A percentile compares a stretch with the other conserved stretches of the same genome.
These are phyloP conservation scores for Chalciporus pseudorubinellus DNA, from an alignment of 768 basidiomycete species.

Conservation along the genomic window DNA sequence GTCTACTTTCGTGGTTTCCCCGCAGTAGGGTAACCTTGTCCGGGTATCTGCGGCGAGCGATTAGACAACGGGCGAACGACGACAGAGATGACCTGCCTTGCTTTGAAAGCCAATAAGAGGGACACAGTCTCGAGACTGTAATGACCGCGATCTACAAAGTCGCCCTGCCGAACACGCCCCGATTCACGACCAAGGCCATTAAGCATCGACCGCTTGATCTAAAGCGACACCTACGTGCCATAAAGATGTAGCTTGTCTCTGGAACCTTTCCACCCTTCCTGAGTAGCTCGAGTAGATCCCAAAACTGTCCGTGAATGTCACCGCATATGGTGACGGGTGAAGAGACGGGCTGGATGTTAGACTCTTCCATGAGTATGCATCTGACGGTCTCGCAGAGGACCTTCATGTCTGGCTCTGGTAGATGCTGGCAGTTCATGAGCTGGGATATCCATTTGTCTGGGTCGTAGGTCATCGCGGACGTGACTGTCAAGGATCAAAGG, in stretches of 20 bases:
- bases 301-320: slow-evolving; percentile 98
- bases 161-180: slow-evolving; percentile 55
- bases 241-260: slow-evolving; percentile 92
- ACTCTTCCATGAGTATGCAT: slow-evolving; percentile 90
- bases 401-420: slow-evolving; percentile 92
- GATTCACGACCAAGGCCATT: slow-evolving; percentile 13
- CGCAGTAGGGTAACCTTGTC: slow-evolving; percentile 88
- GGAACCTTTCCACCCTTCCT: slow-evolving; percentile 83
- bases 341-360: slow-evolving; percentile 95
- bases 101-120: slow-evolving; percentile 84
- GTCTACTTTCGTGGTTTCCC: slow-evolving; percentile 95
- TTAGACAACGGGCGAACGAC: slow-evolving; percentile 4
- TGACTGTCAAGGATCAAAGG: background rate
- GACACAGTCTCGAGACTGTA: slow-evolving; percentile 96
- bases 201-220: slow-evolving; percentile 22
- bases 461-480: slow-evolving; percentile 36
- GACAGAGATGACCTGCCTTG: slow-evolving; percentile 49
- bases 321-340: slow-evolving; percentile 94
- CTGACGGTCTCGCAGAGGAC: slow-evolving; percentile 88
- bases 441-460: slow-evolving; percentile 88
- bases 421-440: slow-evolving; percentile 81
- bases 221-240: slow-evolving; percentile 67
- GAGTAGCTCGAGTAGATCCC: slow-evolving; percentile 90
- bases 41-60: slow-evolving; percentile 62
- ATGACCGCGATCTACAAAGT: slow-evolving; percentile 96